These are phyloP conservation scores for Golubevia sp. DNA, from an alignment of 1,284 basidiomycete genomes.

Conservation along the genomic window DNA sequence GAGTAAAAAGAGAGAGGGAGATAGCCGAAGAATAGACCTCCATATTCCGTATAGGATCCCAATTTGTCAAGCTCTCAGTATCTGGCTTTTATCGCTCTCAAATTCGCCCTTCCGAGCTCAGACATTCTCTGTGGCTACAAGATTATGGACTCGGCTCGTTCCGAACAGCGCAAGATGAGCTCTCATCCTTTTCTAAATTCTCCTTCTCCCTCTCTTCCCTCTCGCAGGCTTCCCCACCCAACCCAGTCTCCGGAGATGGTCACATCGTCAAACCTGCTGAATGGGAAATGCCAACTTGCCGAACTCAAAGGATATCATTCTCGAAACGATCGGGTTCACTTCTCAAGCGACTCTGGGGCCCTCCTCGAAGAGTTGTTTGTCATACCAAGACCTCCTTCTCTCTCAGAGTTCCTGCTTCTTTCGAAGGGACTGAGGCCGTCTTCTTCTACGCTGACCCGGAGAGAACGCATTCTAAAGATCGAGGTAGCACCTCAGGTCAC, in stretches of 20 bases:
- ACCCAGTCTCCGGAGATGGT: constrained; percentile 37
- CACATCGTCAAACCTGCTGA: constrained; percentile 25
- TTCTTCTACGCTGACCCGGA: constrained; percentile 30
- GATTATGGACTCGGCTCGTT: no score
- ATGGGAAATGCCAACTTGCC: constrained; percentile 32
- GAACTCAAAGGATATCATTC: constrained; percentile 22
- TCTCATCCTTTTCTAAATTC: no score
- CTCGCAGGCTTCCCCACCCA: constrained; percentile 20
- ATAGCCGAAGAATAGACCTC: no score
- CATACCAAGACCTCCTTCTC: not conserved
- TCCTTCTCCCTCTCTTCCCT: constrained; percentile 1
- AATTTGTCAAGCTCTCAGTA: no score
- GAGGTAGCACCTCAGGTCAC: constrained; percentile 16
- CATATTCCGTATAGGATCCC: no score
- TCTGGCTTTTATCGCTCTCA: no score
- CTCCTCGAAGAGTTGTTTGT: constrained; percentile 26
- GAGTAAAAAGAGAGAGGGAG: no score
- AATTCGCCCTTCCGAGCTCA: no score
- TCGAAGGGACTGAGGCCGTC: constrained; percentile 22
- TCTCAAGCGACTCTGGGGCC: constrained; percentile 8
- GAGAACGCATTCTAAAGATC: constrained; percentile 8
- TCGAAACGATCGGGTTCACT: constrained; percentile 21
- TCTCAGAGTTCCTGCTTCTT: no score
- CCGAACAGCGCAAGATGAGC: no score
- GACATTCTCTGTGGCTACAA: no score